Conservation (phyloP, 495 filamentous ascomycete genomes). For the Apiosordaria backusii region DNA sequence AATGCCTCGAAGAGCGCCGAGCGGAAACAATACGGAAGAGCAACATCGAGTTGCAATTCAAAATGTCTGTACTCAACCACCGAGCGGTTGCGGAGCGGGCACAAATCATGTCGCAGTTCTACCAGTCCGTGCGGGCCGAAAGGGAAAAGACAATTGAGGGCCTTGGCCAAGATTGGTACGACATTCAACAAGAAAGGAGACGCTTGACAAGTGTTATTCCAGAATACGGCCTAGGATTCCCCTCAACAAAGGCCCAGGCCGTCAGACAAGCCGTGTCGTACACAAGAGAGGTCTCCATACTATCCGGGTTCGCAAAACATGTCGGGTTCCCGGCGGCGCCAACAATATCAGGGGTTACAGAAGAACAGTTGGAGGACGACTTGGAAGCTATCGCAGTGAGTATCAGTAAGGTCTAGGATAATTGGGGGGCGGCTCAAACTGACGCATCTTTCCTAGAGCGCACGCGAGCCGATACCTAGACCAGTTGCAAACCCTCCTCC, state of each 20-base stretch:
- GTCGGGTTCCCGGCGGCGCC: conserved; percentile 96
- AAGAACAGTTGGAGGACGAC: conserved; percentile 77
- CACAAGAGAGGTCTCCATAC: conserved; percentile 86
- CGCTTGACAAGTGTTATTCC: conserved; percentile 76
- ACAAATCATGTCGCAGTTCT: conserved; percentile 81
- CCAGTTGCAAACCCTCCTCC: conserved; percentile 16
- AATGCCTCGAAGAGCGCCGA: conserved; percentile 74
- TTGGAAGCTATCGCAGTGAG: conserved; percentile 87
- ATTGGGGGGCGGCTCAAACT: conserved; percentile 14
- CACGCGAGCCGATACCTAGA: conserved; percentile 32
- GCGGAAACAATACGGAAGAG: conserved; percentile 76
- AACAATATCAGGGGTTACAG: conserved; percentile 64
- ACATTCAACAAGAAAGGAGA: conserved; percentile 86
- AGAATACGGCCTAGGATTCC: conserved; percentile 73
- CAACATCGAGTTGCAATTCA: conserved; percentile 65
- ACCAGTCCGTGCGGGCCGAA: conserved; percentile 75
- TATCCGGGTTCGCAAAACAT: conserved; percentile 89
- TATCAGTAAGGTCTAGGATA: conserved; percentile 48
- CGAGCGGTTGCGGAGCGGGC: conserved; percentile 74
- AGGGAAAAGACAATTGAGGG: conserved; percentile 75
- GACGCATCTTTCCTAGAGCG: conserved; percentile 28
- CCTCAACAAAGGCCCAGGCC: conserved; percentile 64
- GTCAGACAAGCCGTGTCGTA: conserved; percentile 78
- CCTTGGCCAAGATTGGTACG: conserved; percentile 81
- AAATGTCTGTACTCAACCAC: conserved; percentile 64